A percentile compares a stretch with the other conserved stretches of the same genome.
Evolutionary conservation across 441 rosid species (phyloP).

Genomic region (Gossypium davidsonii): DNA sequence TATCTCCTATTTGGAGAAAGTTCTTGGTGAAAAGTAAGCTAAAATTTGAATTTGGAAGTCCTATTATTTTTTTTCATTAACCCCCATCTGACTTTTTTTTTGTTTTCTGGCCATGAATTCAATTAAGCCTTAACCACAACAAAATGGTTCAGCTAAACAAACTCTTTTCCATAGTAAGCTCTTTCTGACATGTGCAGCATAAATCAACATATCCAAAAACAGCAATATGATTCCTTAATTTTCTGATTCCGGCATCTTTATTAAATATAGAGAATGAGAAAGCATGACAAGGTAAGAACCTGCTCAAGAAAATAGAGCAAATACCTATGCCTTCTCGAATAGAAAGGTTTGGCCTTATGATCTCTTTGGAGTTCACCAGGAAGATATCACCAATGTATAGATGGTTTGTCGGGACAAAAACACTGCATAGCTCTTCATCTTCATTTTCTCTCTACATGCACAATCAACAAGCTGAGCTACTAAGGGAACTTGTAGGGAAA

Average conservation of each 20-base stretch:
- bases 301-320: not conserved
- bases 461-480: constrained; percentile 9
- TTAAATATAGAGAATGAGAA: not conserved
- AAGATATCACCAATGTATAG: constrained; percentile 83
- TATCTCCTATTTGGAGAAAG: not conserved
- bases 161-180: not conserved
- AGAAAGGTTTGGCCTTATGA: constrained; percentile 79
- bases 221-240: not conserved
- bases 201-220: not conserved
- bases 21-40: not conserved
- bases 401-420: constrained; percentile 88
- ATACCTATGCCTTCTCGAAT: constrained; percentile 86
- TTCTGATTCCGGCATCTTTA: not conserved
- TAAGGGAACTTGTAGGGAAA: not conserved
- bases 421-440: constrained; percentile 85
- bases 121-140: not conserved
- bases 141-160: not conserved
- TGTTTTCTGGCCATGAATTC: not conserved
- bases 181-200: not conserved
- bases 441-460: constrained; percentile 60
- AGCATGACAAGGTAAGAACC: not conserved
- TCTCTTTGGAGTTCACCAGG: constrained; percentile 74
- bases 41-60: not conserved
- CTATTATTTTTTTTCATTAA: not conserved
- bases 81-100: not conserved